Base-by-base conservation (phyloP, 116 monocot species). In the Iris pallida region DNA sequence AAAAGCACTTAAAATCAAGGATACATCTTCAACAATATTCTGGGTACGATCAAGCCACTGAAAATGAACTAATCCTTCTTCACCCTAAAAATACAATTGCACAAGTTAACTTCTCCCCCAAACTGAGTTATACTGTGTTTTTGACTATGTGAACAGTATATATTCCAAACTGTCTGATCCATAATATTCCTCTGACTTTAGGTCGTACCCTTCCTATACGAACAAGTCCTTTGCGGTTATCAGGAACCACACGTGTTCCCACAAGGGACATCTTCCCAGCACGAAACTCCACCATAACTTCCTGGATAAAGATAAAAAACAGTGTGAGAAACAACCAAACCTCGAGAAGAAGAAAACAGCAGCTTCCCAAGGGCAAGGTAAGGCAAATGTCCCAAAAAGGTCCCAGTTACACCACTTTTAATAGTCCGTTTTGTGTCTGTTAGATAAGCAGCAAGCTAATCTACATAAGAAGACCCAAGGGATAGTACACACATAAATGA, bases 41-140 rank as follows among this genome's bases (percentile, higher is more conserved):
- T 57, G 77, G 12, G 18, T 68, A 20, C 94, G 82, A 73, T 94
- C 94, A 80, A 94, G 72, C 94, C 94, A 90, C 65, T 94, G 87
- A 58, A 94, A 87, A 83, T 94, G 90, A n/a, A 85, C 52, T 45
- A 90, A 80, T 64, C 94, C 94, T 85, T 94, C 94, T 17, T 94
- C 90, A 59, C 82, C 90, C 94, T 94, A 52, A 9, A 20, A 60
- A 76, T 12, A 48, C 12, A 61, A 61, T 4, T 55, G 7, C 53
- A 51, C 30, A 30, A 30, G 30, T 30, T 30, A 30, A 30, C 30
- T 30, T 30, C 30, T 30, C 30, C 3, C 30, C 30, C 30, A 30
- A 30, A 30, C 30, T 30, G 2, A 30, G 30, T 30, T 30, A 30
- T 30, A 30, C 30, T 30, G 30, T 30, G 30, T 30, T 30, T 30